A percentile compares a stretch with the other conserved stretches of the same genome.
Evolutionary conservation across 129 eudicot genomes (phyloP).

Genomic region (Sambucus nigra): DNA sequence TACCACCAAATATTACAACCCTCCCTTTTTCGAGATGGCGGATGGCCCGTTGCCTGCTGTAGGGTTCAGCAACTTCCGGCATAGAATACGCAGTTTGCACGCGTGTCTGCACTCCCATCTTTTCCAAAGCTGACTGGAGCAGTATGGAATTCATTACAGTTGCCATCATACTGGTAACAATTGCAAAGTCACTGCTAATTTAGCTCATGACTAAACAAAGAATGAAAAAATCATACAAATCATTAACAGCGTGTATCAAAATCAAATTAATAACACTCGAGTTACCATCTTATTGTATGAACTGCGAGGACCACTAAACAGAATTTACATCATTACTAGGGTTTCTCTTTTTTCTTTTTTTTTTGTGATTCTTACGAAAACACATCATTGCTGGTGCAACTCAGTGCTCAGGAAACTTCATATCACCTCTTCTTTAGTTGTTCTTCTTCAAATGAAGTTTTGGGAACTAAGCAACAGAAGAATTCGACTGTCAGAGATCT

Average conservation of each 20-base stretch:
- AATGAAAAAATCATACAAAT: slow-evolving; percentile 3
- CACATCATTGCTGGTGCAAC: too few species aligned
- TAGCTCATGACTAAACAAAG: slow-evolving; percentile 8
- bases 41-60: slow-evolving; percentile 76
- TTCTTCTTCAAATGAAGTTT: too few species aligned
- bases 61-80: slow-evolving; percentile 82
- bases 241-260: neutral
- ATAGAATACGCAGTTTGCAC: slow-evolving; percentile 61
- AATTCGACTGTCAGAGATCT: too few species aligned
- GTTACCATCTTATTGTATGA: too few species aligned
- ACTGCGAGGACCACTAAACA: too few species aligned
- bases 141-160: slow-evolving; percentile 80
- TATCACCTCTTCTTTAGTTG: too few species aligned
- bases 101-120: slow-evolving; percentile 68
- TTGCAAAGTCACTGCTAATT: slow-evolving; percentile 15
- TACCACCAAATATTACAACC: slow-evolving; percentile 88
- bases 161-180: slow-evolving; percentile 80
- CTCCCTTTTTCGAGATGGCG: slow-evolving; percentile 87
- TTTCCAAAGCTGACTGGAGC: slow-evolving; percentile 82
- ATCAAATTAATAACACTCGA: neutral
- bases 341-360: too few species aligned
- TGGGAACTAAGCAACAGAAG: too few species aligned
- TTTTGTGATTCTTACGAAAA: too few species aligned
- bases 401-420: too few species aligned
- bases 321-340: too few species aligned